A percentile compares a stretch with the other conserved stretches of the same genome.
Evolutionary conservation across 2,329 filamentous ascomycete species (phyloP).

Genomic region (Penicillium sp.): DNA sequence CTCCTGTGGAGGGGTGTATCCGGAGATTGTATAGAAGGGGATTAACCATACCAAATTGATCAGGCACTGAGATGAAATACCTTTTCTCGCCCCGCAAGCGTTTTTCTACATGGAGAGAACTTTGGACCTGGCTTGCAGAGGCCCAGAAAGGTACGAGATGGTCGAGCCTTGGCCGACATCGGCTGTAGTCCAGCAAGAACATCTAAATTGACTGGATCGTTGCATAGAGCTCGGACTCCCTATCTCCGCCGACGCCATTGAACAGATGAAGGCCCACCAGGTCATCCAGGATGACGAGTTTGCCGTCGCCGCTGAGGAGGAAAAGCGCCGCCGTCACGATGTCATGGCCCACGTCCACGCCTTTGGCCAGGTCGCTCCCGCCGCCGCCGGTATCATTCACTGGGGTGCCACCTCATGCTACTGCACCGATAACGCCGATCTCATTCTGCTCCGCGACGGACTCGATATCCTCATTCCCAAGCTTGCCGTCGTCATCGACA

Average conservation of each 20-base stretch:
- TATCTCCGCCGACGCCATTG: constrained; percentile 70
- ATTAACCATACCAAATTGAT: constrained; percentile 21
- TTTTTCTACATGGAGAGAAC: constrained; percentile 73
- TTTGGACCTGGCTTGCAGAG: constrained; percentile 84
- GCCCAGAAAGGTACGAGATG: constrained; percentile 56
- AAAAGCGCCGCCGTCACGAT: constrained; percentile 67
- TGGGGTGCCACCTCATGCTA: constrained; percentile 60
- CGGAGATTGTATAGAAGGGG: constrained; percentile 7
- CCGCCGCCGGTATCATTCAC: constrained; percentile 79
- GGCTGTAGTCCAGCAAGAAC: constrained; percentile 11
- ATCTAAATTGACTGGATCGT: constrained; percentile 25
- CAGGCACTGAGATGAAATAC: constrained; percentile 64
- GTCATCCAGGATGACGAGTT: constrained; percentile 76
- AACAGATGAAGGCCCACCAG: constrained; percentile 70
- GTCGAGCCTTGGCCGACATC: constrained; percentile 14
- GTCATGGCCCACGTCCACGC: constrained; percentile 67
- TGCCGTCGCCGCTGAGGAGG: constrained; percentile 68
- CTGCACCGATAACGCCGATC: constrained; percentile 68
- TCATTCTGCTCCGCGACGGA: constrained; percentile 72
- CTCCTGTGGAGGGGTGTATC: constrained; percentile 13
- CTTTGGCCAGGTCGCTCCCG: constrained; percentile 68
- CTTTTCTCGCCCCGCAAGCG: constrained; percentile 76
- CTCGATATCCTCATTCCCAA: constrained; percentile 74
- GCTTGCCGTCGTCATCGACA: constrained; percentile 72
- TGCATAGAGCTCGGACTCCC: constrained; percentile 64